Evolutionary conservation across 768 basidiomycete genomes (phyloP).

Genomic region (Suillus hirtellus): DNA sequence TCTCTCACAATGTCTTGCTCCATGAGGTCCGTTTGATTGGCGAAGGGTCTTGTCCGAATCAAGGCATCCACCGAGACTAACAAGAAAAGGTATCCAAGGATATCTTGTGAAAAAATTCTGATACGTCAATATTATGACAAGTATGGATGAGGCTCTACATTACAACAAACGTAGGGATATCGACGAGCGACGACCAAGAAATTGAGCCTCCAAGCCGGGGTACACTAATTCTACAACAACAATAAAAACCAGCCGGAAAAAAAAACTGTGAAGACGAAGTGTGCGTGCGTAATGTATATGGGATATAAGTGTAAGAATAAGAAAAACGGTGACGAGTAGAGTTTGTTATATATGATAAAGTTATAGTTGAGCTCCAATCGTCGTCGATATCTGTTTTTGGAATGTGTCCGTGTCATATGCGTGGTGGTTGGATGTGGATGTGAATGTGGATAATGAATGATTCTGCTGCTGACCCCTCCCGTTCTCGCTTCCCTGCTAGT

Average conservation of each 20-base stretch:
- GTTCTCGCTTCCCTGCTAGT: background rate
- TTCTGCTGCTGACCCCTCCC: background rate
- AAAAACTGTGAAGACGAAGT: slow-evolving; percentile 1
- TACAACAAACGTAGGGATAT: slow-evolving; percentile 5
- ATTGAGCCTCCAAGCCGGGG: background rate
- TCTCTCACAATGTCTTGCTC: background rate
- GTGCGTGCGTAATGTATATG: background rate
- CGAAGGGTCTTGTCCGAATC: background rate
- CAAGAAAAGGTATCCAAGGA: background rate
- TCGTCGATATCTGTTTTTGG: slow-evolving; percentile 15
- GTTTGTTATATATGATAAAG: slow-evolving; percentile 5
- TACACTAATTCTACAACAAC: slow-evolving; percentile 10
- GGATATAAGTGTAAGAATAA: slow-evolving; percentile 9
- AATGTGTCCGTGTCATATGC: slow-evolving; percentile 18
- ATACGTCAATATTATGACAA: slow-evolving; percentile 3
- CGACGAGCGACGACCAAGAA: slow-evolving; percentile 10
- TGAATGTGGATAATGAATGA: slow-evolving; percentile 30
- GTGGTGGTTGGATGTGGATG: slow-evolving; percentile 10
- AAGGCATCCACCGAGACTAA: background rate
- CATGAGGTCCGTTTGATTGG: no score
- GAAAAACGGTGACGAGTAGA: background rate
- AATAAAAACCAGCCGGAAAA: background rate
- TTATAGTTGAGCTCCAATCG: slow-evolving; percentile 16
- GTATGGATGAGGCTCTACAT: slow-evolving; percentile 2
- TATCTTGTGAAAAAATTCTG: background rate